Percentiles rank a stretch among this genome's conserved stretches.
Evolutionary conservation across 768 basidiomycete species (phyloP).

Genomic region (Pholiota microspora): DNA sequence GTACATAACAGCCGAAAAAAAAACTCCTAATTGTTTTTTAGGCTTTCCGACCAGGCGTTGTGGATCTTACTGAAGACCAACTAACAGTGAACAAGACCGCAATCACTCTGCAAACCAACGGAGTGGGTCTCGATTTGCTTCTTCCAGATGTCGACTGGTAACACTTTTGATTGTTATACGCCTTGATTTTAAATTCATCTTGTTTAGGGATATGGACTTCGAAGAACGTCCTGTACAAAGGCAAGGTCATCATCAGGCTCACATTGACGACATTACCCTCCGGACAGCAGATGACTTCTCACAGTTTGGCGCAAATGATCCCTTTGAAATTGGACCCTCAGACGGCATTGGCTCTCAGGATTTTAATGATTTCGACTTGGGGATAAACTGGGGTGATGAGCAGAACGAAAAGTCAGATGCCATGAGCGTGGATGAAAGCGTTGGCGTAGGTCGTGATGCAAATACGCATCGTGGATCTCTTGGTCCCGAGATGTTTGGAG

Average conservation of each 20-base stretch:
- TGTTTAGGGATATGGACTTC: constrained; percentile 73
- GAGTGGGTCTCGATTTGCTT: constrained; percentile 77
- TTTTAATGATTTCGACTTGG: constrained; percentile 69
- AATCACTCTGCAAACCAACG: constrained; percentile 80
- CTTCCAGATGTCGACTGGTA: constrained; percentile 83
- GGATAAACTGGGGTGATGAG: constrained; percentile 73
- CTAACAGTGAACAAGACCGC: constrained; percentile 82
- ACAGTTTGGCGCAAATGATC: constrained; percentile 64
- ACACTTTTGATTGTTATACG: constrained; percentile 13
- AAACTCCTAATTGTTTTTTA: constrained; percentile 25
- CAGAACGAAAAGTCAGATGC: constrained; percentile 43
- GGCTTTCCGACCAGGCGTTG: constrained; percentile 94
- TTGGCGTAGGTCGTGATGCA: constrained; percentile 80
- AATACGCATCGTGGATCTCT: constrained; percentile 53
- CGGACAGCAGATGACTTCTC: constrained; percentile 71
- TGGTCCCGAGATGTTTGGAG: constrained; percentile 57
- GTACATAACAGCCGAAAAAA: neutral
- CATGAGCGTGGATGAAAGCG: constrained; percentile 56
- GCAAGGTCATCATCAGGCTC: constrained; percentile 79
- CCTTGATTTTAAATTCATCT: constrained; percentile 9
- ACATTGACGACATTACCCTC: constrained; percentile 87
- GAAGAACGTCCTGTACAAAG: constrained; percentile 63
- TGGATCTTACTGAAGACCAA: constrained; percentile 96
- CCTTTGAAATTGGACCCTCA: constrained; percentile 76
- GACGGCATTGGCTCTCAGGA: constrained; percentile 89